phyloP scores from a whole-genome alignment of 2,329 filamentous ascomycete genomes.

The Paecilomyces sp. region DNA sequence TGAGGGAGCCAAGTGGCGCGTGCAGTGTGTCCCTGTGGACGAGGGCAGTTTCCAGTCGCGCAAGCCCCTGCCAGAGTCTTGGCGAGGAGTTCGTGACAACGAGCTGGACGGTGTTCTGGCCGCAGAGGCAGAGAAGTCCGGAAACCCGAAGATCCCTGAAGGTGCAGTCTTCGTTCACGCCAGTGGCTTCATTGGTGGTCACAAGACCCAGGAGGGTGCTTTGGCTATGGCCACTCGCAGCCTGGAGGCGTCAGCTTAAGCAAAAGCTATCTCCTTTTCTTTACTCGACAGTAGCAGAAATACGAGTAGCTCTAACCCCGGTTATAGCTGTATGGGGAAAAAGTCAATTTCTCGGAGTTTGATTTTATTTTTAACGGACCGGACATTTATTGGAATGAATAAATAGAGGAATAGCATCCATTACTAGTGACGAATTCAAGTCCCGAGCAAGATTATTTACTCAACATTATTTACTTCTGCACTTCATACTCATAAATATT shows the following conservation, averaged over 20 bases:
- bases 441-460: not conserved
- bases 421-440: not conserved
- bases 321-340: not conserved
- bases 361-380: not conserved
- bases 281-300: not conserved
- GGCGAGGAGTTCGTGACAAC: constrained; percentile 84
- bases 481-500: too few species aligned
- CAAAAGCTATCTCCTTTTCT: not conserved
- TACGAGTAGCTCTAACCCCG: not conserved
- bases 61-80: constrained; percentile 81
- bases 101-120: constrained; percentile 60
- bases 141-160: constrained; percentile 30
- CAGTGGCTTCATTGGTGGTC: constrained; percentile 91
- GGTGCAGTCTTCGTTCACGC: constrained; percentile 89
- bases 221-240: constrained; percentile 65
- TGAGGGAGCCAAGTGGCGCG: constrained; percentile 78
- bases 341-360: not conserved
- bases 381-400: not conserved
- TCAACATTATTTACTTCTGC: not conserved
- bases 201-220: constrained; percentile 83
- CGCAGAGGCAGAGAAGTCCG: constrained; percentile 29
- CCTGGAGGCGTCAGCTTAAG: constrained; percentile 18
- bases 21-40: constrained; percentile 81
- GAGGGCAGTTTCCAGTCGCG: constrained; percentile 86
- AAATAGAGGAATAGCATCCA: not conserved